Evolutionary conservation across 2,329 filamentous ascomycete genomes (phyloP), one percentile per base, ranked within the genome.

Genomic region (Fusarium torulosum): DNA sequence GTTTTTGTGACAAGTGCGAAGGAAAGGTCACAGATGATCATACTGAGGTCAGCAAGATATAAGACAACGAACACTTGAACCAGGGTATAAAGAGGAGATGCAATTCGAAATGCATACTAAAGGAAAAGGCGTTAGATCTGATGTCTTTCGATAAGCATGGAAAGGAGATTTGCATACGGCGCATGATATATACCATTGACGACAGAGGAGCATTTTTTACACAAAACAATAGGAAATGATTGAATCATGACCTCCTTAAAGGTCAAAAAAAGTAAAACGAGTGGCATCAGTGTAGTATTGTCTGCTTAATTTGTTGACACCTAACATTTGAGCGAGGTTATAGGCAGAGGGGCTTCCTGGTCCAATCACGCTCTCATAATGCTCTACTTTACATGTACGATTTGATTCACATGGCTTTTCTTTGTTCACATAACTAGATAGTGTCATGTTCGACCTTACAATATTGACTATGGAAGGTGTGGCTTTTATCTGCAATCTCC

Each of bases 81-180:
- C 52, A 40, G 37, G 20, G 43, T 13, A 47, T 13, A 50, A 46
- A 27, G 20, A 25, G 27, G 37, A 19, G 7, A 20, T 10, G 4
- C 14, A 3, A 15, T 14, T 27, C 31, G 23, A 43, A 17, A 37
- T 46, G 52, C 27, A 54, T 59, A 27, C n/a, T 43, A 49, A 50
- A 43, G 40, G 50, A 40, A 41, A 40, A 54, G 66, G 62, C 53
- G 66, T 70, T 59, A 46, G 37, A 53, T 60, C 47, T 43, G 42
- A 43, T 55, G 40, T 69, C 35, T 54, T 63, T 63, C 40, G 43
- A 59, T 56, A 42, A 42, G 41, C 50, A 53, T 63, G 47, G 45
- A 35, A 15, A 25, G 21, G 37, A 19, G 19, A n/a, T 29, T 44
- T 67, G 60, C 44, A 53, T 51, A 33, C 43, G 44, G 45, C 40